phyloP scores from a whole-genome alignment of 768 basidiomycete species.

The Xerocomellus chrysenteron region DNA sequence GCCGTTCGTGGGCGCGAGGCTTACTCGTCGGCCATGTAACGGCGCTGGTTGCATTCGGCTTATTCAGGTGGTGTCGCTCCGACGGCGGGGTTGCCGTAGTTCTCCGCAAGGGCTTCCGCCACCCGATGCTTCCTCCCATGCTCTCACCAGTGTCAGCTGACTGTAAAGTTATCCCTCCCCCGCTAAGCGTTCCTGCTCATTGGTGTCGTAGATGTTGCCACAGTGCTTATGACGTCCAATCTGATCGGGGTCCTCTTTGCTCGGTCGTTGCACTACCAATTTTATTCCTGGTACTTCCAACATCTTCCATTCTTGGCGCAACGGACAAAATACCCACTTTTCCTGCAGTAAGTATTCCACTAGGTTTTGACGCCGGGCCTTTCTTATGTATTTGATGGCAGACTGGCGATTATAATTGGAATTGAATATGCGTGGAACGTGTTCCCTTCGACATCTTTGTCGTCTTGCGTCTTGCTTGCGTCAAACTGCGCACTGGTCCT shows the following conservation, averaged over 20 bases:
- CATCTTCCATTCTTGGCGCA: constrained; percentile 84
- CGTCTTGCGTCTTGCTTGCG: constrained; percentile 54
- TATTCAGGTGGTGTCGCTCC: constrained; percentile 69
- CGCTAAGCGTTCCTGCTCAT: constrained; percentile 14
- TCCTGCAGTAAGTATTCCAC: constrained; percentile 52
- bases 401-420: constrained; percentile 54
- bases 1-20: constrained; percentile 52
- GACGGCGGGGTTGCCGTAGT: constrained; percentile 68
- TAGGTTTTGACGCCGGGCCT: neutral
- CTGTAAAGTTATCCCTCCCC: constrained; percentile 46
- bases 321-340: constrained; percentile 63
- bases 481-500: constrained; percentile 52
- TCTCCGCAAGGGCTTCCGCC: constrained; percentile 51
- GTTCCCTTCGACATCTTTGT: constrained; percentile 73
- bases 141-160: constrained; percentile 51
- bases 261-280: constrained; percentile 95
- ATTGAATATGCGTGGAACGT: constrained; percentile 90
- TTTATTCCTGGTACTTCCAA: constrained; percentile 96
- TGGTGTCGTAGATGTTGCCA: constrained; percentile 61
- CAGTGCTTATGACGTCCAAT: constrained; percentile 87
- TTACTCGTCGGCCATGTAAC: constrained; percentile 68
- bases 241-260: constrained; percentile 90
- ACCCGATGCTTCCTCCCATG: constrained; percentile 51
- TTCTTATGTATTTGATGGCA: constrained; percentile 29
- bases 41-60: constrained; percentile 62